Evolutionary conservation across 441 rosid species (phyloP), one percentile per base, ranked within the genome.

Genomic region (Croton setiger): DNA sequence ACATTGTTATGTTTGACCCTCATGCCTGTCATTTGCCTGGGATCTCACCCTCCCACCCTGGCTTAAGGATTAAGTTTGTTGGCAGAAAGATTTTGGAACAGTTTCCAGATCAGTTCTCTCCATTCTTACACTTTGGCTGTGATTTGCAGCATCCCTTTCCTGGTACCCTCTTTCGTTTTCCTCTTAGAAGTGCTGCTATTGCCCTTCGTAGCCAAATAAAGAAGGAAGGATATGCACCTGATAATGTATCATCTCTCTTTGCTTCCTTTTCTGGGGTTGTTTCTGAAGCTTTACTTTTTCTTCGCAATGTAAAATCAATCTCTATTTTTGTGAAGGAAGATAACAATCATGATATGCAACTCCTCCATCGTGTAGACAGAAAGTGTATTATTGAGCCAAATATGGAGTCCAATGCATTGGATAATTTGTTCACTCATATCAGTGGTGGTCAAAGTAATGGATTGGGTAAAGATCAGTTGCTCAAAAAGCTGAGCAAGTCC

Each of bases 41-140:
- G 66, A 90, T 92, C 71, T 87, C 98, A 70, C 98, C 99, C 68
- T 90, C 98, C 60, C 98, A 95, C 79, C 99, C 99, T 66, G 99
- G 99, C 64, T 80, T 95, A 84, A 87, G 99, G 71, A 95, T 95
- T 77, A 86, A 90, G 76, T 95, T 87, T 83, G 87, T 75, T 5
- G 98, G 99, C 59, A 89, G 96, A 81, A 88, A 88, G 79, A 86
- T 95, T 69, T 75, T 95, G 85, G 99, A 95, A 68, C 96, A 95
- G 83, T 95, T 95, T 82, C 99, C 99, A 69, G 99, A 95, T 78
- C 98, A 94, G 66, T 94, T 94, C 84, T 86, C 98, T 64, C 98
- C 99, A 23, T 95, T 90, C 74, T 81, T 95, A 70, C 96, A 92
- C 71, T 92, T 95, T 82, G 99, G 99, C 67, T 95, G 99, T 75